Evolutionary conservation across 257 asterid genomes (phyloP), one percentile per base, ranked within the genome.

Genomic region (Capsicum rhomboideum): DNA sequence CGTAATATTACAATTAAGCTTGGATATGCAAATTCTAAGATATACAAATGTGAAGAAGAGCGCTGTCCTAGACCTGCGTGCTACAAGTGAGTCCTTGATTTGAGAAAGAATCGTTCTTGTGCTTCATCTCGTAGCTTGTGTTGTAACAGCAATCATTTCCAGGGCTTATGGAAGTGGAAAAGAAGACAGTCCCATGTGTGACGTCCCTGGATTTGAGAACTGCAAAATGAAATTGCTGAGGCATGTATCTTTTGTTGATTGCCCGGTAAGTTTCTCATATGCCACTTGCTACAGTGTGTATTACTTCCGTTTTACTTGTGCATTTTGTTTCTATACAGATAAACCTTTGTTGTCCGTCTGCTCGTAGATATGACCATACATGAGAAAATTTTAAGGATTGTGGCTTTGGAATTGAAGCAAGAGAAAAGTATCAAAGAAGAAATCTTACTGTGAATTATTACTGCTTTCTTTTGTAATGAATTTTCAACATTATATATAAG

Each of bases 81-180:
- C 92, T 97, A 95, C 92, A 95, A 95, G 99, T 97, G 91, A 90
- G 97, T 87, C 42, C 37, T 63, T 20, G 37, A 29, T 66, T 59
- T 46, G 84, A 31, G 46, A 21, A 52, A 82, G 61, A 31, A 54
- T 59, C 78, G 6, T 17, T 66, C 78, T 63, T 26, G 78, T 79
- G 77, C 49, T 85, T n/a, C 78, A 42, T 80, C 82, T 71, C 85
- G 75, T 59, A 83, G 81, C 67, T 80, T 81, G 79, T 72, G 50
- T 46, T 31, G 68, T 79, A 79, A 71, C n/a, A 61, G 12, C 69
- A 37, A 56, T 11, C 64, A 71, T 84, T 67, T 71, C 34, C 91
- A 97, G 98, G 96, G 97, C 99, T 4, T 95, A 95, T 89, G 99
- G 99, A 80, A 97, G 99, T 84, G 98, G 96, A 81, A 97, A 97